phyloP scores from a whole-genome alignment of 2,329 filamentous ascomycete genomes.

The Colletotrichum tropicicola region DNA sequence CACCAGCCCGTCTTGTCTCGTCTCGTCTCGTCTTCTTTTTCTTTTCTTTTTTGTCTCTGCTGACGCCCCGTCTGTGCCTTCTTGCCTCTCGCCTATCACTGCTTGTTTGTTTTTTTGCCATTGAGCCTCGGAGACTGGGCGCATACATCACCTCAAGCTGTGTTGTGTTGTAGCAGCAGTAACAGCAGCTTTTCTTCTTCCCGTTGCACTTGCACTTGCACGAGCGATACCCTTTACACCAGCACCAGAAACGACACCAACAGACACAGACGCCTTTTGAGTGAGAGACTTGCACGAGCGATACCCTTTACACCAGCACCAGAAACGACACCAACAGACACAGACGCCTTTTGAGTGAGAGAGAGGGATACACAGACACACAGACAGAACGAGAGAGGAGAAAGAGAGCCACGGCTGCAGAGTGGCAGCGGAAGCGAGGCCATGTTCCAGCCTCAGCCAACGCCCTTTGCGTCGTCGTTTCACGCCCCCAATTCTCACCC shows the following conservation, averaged over 20 bases:
- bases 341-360: no score
- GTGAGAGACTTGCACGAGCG: no score
- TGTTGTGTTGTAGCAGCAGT: constrained; percentile 1
- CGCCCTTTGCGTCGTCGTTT: constrained; percentile 55
- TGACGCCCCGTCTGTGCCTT: not conserved
- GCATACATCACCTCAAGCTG: not conserved
- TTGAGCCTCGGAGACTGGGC: not conserved
- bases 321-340: no score
- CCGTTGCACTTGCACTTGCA: no score
- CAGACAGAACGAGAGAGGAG: not conserved
- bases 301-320: no score
- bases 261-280: no score
- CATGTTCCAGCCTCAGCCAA: constrained; percentile 66
- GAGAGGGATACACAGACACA: not conserved
- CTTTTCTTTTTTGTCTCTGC: not conserved
- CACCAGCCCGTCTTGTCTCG: not conserved
- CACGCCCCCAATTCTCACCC: constrained; percentile 34
- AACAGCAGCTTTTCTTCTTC: not conserved
- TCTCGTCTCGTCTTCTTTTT: not conserved
- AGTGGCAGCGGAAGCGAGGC: constrained; percentile 28
- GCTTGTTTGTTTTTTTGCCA: not conserved
- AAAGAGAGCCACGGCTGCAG: not conserved
- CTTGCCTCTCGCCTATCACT: not conserved
- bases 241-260: no score
- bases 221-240: no score